These are phyloP conservation scores for Polyrhizophydium stewartii DNA, from an alignment of 371 early-diverging fungal species.

Conservation along the genomic window DNA sequence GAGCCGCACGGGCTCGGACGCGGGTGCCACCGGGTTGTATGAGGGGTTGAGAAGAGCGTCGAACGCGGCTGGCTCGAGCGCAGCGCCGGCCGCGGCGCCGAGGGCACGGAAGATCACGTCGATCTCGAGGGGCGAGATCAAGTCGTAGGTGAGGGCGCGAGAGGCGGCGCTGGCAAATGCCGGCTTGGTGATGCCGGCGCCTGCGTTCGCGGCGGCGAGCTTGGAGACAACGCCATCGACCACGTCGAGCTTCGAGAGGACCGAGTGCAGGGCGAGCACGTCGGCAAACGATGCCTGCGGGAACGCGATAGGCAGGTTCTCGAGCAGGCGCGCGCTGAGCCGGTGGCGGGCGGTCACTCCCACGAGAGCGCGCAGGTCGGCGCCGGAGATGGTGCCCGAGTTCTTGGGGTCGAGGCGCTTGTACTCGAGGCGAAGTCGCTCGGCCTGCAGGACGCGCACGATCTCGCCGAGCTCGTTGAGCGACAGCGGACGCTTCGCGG, in stretches of 20 bases:
- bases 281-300: background rate
- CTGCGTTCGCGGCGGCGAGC: conserved; percentile 50
- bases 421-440: conserved; percentile 76
- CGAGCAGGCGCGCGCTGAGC: conserved; percentile 64
- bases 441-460: conserved; percentile 71
- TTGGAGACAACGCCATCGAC: conserved; percentile 59
- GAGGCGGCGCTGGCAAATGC: conserved; percentile 62
- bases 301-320: conserved; percentile 38
- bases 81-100: background rate
- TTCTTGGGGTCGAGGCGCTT: conserved; percentile 63
- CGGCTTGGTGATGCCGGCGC: conserved; percentile 56
- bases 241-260: conserved; percentile 66
- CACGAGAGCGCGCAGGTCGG: conserved; percentile 64
- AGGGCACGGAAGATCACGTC: conserved; percentile 76
- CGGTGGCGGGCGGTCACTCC: conserved; percentile 64
- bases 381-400: conserved; percentile 62
- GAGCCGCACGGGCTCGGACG: conserved; percentile 3
- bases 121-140: conserved; percentile 80
- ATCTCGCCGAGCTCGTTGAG: conserved; percentile 81
- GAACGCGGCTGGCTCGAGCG: background rate
- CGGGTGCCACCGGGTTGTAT: background rate
- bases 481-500: conserved; percentile 52
- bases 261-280: background rate
- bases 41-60: conserved; percentile 1
- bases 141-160: conserved; percentile 55